Evolutionary conservation across 1,139 yeast species (phyloP), one percentile per base, ranked within the genome.

Genomic region (Meyerozyma carpophila): DNA sequence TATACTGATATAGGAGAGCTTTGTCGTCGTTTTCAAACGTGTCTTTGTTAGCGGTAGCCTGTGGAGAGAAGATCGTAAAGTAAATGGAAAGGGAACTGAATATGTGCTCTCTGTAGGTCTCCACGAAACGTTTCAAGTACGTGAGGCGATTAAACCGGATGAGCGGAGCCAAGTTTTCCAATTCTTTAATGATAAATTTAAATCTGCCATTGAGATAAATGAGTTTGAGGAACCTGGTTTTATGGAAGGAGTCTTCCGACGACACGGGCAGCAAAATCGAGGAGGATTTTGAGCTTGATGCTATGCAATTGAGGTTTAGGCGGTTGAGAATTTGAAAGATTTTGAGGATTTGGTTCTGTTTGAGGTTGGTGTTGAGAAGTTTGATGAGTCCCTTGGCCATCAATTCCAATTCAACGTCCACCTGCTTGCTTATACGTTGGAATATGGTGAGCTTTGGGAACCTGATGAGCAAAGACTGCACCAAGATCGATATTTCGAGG

Each of bases 81-180:
- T 76, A 84, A 8, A 84, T 79, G 39, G 86, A 78, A 5, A 88
- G 70, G 0, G 94, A 79, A 29, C 82, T 84, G 60, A 83, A 86
- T 11, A 87, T 79, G 53, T 81, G 84, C 59, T 91, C 97, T 57
- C 98, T 73, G 49, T 87, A 81, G 4, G 87, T 79, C 60, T 93
- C 98, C 39, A 90, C 76, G 55, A 78, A 84, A 50, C 95, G 69
- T 54, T 90, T 90, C 45, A 90, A 68, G 56, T 83, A 87, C 47
- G 83, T 80, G 49, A 85, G 83, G 26, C 81, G 73, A 42, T 63
- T 72, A 53, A 64, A 69, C 50, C 65, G 68, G 41, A 72, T 72
- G 48, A 84, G 65, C 0, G 86, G 90, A 39, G 58, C 59, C 43
- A 82, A 70, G 31, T 81, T 75, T 0, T 75, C 68, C 44, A 87